Evolutionary conservation across 1,284 basidiomycete genomes (phyloP).

Genomic region (Cronartium quercuum): DNA sequence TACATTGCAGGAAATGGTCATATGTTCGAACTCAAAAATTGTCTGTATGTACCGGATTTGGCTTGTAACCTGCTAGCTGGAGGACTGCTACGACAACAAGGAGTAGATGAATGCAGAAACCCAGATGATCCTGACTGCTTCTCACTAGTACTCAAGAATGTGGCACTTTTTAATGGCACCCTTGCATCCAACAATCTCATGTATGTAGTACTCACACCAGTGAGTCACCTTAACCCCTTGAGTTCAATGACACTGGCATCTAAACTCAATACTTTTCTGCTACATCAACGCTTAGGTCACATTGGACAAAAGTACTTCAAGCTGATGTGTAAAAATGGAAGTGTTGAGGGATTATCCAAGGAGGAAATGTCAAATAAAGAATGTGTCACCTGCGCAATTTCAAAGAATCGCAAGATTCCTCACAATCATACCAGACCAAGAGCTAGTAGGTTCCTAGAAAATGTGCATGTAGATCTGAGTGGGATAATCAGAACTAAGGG

Average conservation of each 20-base stretch:
- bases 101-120: neutral
- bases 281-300: neutral
- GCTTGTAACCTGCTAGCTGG: neutral
- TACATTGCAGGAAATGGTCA: too few relatives aligned
- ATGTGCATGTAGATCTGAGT: neutral
- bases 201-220: neutral
- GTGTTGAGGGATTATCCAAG: neutral
- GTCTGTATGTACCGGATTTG: neutral
- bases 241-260: neutral
- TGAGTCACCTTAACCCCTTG: neutral
- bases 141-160: neutral
- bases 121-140: neutral
- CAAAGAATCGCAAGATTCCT: neutral
- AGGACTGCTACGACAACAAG: neutral
- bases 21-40: neutral
- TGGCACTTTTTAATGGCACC: neutral
- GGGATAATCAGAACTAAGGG: too few relatives aligned
- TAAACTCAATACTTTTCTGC: neutral
- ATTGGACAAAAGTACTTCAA: neutral
- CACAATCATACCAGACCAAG: neutral
- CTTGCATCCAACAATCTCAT: neutral
- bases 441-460: neutral
- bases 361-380: neutral
- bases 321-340: neutral
- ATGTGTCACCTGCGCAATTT: too few relatives aligned